Base-by-base conservation (phyloP, 306 rosid genomes). In the Rubus idaeus region DNA sequence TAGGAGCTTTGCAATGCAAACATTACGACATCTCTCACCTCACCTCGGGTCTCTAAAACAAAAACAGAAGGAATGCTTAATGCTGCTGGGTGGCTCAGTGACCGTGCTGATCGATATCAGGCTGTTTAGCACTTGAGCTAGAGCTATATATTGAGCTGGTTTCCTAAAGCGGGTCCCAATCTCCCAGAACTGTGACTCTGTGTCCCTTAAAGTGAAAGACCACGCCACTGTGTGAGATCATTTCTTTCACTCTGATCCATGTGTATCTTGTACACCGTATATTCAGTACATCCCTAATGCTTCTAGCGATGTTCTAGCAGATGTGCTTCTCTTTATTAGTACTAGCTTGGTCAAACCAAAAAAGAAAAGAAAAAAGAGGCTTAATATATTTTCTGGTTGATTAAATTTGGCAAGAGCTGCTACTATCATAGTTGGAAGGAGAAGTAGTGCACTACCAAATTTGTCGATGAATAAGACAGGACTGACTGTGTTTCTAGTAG, bases 131-230 rank as follows among this genome's bases (percentile, higher is more conserved):
- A 57, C 77, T 41, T 66, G 17, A 8, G 1, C 35, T 7, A 71
- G 26, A 13, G 58, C 50, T 41, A 9, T 63, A n/a, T 37, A 55
- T 44, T 46, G 17, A 40, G 42, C 70, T 57, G 75, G 49, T 67
- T 76, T 64, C 81, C 44, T 16, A 81, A 76, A 76, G 84, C 41
- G 53, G 80, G 70, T 21, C 56, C 53, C 55, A 39, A 10, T 53
- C 80, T 17, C 68, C 84, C 47, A 4, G 39, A 5, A 10, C 70
- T 16, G 63, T n/a, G 76, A 70, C 40, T 23, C 9, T 50, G 0
- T 81, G 81, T 81, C 76, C 37, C 81, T 76, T n/a, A 75, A 70
- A 62, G 73, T 70, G 14, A 70, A 69, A 50, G 68, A 8, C 51
- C 72, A 13, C 58, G 30, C n/a, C 23, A 37, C 46, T 39, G 47